A percentile compares a stretch with the other conserved stretches of the same genome.
These are phyloP conservation scores for Colletotrichum agaves DNA, from an alignment of 2,329 filamentous ascomycete species.

Conservation along the genomic window DNA sequence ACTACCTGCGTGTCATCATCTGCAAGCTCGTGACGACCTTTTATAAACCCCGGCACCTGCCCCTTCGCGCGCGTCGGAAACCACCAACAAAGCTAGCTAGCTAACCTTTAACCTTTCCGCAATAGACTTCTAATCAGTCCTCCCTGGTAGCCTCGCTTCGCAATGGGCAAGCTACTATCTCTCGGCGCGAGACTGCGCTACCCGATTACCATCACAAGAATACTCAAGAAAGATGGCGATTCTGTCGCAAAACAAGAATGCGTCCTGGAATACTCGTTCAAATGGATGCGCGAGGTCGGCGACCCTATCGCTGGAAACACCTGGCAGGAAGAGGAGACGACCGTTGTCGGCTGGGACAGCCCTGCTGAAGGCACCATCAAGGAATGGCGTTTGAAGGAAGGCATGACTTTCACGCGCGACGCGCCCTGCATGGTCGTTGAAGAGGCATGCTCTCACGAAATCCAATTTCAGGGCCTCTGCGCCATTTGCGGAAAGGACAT, in stretches of 20 bases:
- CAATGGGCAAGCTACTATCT: slow-evolving; percentile 59
- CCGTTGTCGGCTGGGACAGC: slow-evolving; percentile 81
- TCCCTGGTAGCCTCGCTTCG: slow-evolving; percentile 35
- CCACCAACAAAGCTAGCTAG: not conserved
- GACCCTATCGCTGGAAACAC: slow-evolving; percentile 70
- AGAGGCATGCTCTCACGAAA: slow-evolving; percentile 89
- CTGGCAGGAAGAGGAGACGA: slow-evolving; percentile 75
- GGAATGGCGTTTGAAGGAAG: slow-evolving; percentile 79
- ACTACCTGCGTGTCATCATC: not conserved
- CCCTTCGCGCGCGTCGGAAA: not conserved
- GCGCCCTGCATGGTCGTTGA: slow-evolving; percentile 78
- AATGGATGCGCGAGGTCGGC: slow-evolving; percentile 79
- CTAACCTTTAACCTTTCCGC: slow-evolving; percentile 9
- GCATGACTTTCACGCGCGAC: slow-evolving; percentile 70
- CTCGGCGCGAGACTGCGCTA: slow-evolving; percentile 80
- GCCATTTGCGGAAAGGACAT: slow-evolving; percentile 95
- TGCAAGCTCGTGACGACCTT: not conserved
- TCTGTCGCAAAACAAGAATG: slow-evolving; percentile 78
- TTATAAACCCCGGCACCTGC: too few relatives aligned
- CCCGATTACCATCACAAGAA: slow-evolving; percentile 89
- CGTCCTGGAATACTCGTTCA: slow-evolving; percentile 89
- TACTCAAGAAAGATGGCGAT: slow-evolving; percentile 82
- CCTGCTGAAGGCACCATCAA: slow-evolving; percentile 83
- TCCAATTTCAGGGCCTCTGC: slow-evolving; percentile 92
- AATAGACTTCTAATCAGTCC: slow-evolving; percentile 22